Percentiles rank a stretch among this genome's conserved stretches.
These are phyloP conservation scores for Trypethelium eluteriae DNA, from an alignment of 495 filamentous ascomycete species.

Conservation along the genomic window DNA sequence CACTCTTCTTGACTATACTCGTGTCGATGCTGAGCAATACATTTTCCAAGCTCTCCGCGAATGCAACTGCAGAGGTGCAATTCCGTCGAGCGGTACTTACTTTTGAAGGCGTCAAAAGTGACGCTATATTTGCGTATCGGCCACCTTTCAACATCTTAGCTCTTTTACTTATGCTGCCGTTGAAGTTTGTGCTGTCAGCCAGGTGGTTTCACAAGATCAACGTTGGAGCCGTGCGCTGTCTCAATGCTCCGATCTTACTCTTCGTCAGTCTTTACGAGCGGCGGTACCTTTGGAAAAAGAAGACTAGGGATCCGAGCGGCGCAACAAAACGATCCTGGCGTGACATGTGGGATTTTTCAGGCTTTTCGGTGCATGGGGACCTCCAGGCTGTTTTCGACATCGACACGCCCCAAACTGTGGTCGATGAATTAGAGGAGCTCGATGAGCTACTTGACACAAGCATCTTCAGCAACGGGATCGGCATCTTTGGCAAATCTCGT, in stretches of 20 bases:
- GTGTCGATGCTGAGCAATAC: conserved; percentile 69
- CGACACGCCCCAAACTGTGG: conserved; percentile 54
- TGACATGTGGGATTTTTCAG: conserved; percentile 44
- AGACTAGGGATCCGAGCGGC: conserved; percentile 33
- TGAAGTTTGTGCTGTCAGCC: conserved; percentile 56
- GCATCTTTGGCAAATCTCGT: conserved; percentile 33
- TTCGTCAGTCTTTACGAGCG: conserved; percentile 54
- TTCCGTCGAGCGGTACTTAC: conserved; percentile 66
- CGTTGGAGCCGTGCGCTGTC: conserved; percentile 52
- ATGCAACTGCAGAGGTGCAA: conserved; percentile 61
- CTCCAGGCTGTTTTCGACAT: conserved; percentile 60
- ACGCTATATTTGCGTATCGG: conserved; percentile 64
- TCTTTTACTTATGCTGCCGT: conserved; percentile 52
- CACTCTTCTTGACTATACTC: conserved; percentile 66
- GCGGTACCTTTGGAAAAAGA: conserved; percentile 35
- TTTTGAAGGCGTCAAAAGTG: conserved; percentile 66
- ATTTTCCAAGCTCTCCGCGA: conserved; percentile 56
- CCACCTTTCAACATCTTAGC: conserved; percentile 69
- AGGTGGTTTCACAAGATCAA: conserved; percentile 77
- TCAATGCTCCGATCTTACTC: conserved; percentile 60
- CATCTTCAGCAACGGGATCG: conserved; percentile 27
- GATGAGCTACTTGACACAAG: conserved; percentile 36
- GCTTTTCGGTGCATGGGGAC: conserved; percentile 56
- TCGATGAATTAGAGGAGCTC: conserved; percentile 48
- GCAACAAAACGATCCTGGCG: conserved; percentile 39